These are phyloP conservation scores for Picochlorum sp. DNA, from an alignment of 139 green algal species.

Conservation along the genomic window DNA sequence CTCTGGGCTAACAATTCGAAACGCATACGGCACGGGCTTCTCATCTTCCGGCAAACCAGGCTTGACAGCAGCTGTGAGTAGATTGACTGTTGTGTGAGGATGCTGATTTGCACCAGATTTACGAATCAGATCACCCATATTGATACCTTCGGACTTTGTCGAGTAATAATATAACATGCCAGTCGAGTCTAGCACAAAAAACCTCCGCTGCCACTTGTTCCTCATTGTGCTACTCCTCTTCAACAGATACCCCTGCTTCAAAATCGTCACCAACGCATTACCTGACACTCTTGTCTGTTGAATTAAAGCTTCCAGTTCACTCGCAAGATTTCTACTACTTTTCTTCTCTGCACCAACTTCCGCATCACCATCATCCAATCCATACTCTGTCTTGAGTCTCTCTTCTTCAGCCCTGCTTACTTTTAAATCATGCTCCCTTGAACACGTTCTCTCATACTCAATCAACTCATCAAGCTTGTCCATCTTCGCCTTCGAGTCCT, in stretches of 20 bases:
- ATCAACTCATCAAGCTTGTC: constrained; percentile 39
- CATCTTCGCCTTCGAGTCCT: constrained; percentile 15
- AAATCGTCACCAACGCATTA: constrained; percentile 31
- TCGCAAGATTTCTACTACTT: constrained; percentile 28
- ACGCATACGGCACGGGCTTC: constrained; percentile 59
- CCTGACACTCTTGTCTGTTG: constrained; percentile 20
- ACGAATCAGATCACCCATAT: constrained; percentile 11
- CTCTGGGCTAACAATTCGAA: constrained; percentile 70
- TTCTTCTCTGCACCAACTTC: constrained; percentile 35
- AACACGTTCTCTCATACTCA: neutral
- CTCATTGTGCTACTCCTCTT: constrained; percentile 34
- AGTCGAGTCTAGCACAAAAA: constrained; percentile 79
- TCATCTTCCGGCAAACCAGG: neutral
- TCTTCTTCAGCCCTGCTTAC: neutral
- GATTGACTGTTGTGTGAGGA: constrained; percentile 62
- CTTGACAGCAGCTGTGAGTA: constrained; percentile 85
- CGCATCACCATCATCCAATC: neutral
- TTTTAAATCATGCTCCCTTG: neutral
- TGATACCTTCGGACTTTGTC: constrained; percentile 35
- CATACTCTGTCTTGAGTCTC: neutral
- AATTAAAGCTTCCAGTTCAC: constrained; percentile 43
- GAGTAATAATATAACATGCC: constrained; percentile 71
- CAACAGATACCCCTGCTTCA: constrained; percentile 42
- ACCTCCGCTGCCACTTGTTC: constrained; percentile 72
- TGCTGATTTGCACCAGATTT: constrained; percentile 10